Evolutionary conservation across 139 green algal genomes (phyloP), one percentile per base, ranked within the genome.

Genomic region (Chlamydomonas sp.): DNA sequence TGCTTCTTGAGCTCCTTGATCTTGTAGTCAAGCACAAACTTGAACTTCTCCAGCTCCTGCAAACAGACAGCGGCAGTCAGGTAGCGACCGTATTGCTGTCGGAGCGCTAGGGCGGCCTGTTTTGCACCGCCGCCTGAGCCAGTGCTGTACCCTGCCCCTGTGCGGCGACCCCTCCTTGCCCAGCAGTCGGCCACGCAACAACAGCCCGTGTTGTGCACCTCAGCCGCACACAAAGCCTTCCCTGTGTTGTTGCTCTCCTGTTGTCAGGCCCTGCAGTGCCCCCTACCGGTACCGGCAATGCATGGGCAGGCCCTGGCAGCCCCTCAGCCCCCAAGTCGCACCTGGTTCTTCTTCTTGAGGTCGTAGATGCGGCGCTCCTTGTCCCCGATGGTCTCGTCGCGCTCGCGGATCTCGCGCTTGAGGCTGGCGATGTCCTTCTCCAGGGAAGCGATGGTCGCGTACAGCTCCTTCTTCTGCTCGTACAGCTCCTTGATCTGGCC

Each of bases 21-120:
- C 90, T 98, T 98, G 95, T 97, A 98, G 86, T 99, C 97, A 87
- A 99, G 92, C 84, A 99, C 97, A 88, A 99, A 99, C 90, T 98
- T 98, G 92, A 99, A 98, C 91, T 99, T 99, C 91, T 98, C 97
- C 49, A 99, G 92, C 94, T 99, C 96, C 92, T 96, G 92, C 3
- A 5, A 9, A 20, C 17, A 17, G 2, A 17, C 9, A 17, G 17
- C 1, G 68, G 68, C 68, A 49, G 31, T 49, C 31, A 49, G 31
- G 31, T 49, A 49, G 31, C 31, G 31, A 49, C 31, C 0, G 31
- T 49, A 0, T 49, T 49, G 31, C 31, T 49, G 31, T 49, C 31
- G 31, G 31, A 49, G 31, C 31, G 31, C 31, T 49, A 49, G 31
- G 31, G 31, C 31, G 31, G 31, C 31, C 31, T 49, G 31, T 49